Conservation (phyloP, 1,139 yeast species). For the Yamadazyma spencermartinsiae region DNA sequence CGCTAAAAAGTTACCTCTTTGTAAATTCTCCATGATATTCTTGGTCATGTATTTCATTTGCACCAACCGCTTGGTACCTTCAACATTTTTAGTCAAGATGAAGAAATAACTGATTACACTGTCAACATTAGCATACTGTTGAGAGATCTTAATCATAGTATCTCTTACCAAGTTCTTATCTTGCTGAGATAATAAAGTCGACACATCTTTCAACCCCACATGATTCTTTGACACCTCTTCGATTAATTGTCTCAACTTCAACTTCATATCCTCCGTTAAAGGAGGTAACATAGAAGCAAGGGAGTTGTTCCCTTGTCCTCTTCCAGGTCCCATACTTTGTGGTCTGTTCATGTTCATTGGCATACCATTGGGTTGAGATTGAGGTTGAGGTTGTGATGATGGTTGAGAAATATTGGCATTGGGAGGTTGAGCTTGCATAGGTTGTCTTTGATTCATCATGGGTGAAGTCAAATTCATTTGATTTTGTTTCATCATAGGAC, state of each 20-base stretch:
- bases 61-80: slow-evolving; percentile 72
- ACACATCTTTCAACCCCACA: slow-evolving; percentile 64
- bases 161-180: slow-evolving; percentile 67
- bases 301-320: slow-evolving; percentile 5
- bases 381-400: slow-evolving; percentile 8
- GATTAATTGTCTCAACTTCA: slow-evolving; percentile 58
- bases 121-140: slow-evolving; percentile 68
- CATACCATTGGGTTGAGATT: not conserved
- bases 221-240: slow-evolving; percentile 71
- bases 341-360: slow-evolving; percentile 10
- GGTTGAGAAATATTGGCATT: slow-evolving; percentile 11
- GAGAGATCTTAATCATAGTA: slow-evolving; percentile 57
- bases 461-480: slow-evolving; percentile 14
- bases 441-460: slow-evolving; percentile 14
- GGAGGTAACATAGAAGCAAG: slow-evolving; percentile 33
- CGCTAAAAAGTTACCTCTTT: slow-evolving; percentile 63
- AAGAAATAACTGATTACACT: slow-evolving; percentile 76
- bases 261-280: slow-evolving; percentile 44
- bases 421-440: slow-evolving; percentile 10
- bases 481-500: slow-evolving; percentile 16
- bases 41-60: slow-evolving; percentile 80
- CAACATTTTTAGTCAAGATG: slow-evolving; percentile 68
- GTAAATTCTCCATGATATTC: slow-evolving; percentile 68
- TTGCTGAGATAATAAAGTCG: slow-evolving; percentile 56
- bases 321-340: slow-evolving; percentile 9